phyloP scores from a whole-genome alignment of 345 rosid species.

The Bruguiera parviflora region DNA sequence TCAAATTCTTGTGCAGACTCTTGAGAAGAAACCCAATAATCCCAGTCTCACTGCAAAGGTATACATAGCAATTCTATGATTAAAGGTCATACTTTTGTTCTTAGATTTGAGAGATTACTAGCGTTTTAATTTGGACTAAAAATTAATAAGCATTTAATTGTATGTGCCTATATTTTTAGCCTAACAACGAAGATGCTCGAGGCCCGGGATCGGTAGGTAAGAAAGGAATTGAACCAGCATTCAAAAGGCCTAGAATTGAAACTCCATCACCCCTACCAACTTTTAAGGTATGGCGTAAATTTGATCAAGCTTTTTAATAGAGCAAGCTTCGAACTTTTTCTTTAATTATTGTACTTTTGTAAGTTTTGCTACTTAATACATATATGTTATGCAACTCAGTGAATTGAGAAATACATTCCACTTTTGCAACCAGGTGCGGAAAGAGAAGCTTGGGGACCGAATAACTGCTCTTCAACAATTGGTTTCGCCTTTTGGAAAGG shows the following conservation, averaged over 20 bases:
- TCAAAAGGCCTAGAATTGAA: slow-evolving; percentile 32
- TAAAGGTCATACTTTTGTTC: background rate
- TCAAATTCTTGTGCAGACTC: slow-evolving; percentile 14
- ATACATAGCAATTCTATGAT: background rate
- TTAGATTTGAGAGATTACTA: background rate
- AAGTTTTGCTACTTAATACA: too few relatives aligned
- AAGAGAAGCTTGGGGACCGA: slow-evolving; percentile 39
- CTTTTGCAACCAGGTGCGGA: slow-evolving; percentile 26
- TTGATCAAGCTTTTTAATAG: background rate
- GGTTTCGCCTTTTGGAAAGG: slow-evolving; percentile 40
- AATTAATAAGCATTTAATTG: background rate
- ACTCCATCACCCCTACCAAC: slow-evolving; percentile 35
- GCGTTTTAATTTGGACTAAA: background rate
- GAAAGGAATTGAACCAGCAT: slow-evolving; percentile 28
- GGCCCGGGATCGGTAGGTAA: slow-evolving; percentile 14
- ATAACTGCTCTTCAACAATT: slow-evolving; percentile 38
- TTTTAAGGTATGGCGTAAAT: slow-evolving; percentile 22
- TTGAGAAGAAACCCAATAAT: slow-evolving; percentile 37
- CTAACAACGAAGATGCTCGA: slow-evolving; percentile 10
- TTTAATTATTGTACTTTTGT: background rate
- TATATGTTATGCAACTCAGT: too few relatives aligned
- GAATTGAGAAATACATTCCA: background rate
- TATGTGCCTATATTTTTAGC: slow-evolving; percentile 6
- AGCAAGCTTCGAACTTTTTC: background rate
- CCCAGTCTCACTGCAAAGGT: slow-evolving; percentile 22